Evolutionary conservation across 129 eudicot genomes (phyloP), one percentile per base, ranked within the genome.

Genomic region (Centaurea solstitialis): DNA sequence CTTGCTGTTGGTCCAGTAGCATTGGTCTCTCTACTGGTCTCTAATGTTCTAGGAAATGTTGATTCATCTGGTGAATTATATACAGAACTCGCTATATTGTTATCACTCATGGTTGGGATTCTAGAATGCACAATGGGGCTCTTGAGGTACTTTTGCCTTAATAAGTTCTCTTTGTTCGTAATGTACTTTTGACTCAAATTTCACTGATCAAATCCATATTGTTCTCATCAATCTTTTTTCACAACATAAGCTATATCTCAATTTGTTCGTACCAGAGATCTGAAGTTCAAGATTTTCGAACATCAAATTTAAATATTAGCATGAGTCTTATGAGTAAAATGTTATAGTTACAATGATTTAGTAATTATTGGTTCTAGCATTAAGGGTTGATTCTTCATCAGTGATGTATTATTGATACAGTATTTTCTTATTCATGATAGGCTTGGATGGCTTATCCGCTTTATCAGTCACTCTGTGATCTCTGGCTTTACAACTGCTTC

Each of bases 1-100:
- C 98, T 96, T 71, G 98, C 99, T 62, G 93, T 96, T 83, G 99
- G 98, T 76, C 99, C 99, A n/a, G 99, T 96, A 77, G 98, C 99
- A 71, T 77, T 96, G 84, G 92, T 88, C 59, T 96, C 99, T 23
- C 88, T 96, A 47, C 85, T 96, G 80, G 98, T 93, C 66, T 96
- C 98, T 65, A 96, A 93, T 84, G 90, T 88, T 75, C 88, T 96
- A 82, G 89, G 95, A 39, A 73, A 80, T 82, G 83, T 89, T 53
- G 92, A 91, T 82, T 76, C 99, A 75, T 91, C 97, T 23, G 97
- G 89, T 39, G 86, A 79, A 67, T 64, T 96, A 80, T 95, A 95
- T 80, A 93, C 93, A 50, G 98, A 92, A 83, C 97, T 95, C 10
- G 98, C 99, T n/a, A 91, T 96, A 75, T 84, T 91, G 57, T 85